phyloP scores from a whole-genome alignment of 352 stramenopile genomes.

The Pilasporangium apinafurcum region DNA sequence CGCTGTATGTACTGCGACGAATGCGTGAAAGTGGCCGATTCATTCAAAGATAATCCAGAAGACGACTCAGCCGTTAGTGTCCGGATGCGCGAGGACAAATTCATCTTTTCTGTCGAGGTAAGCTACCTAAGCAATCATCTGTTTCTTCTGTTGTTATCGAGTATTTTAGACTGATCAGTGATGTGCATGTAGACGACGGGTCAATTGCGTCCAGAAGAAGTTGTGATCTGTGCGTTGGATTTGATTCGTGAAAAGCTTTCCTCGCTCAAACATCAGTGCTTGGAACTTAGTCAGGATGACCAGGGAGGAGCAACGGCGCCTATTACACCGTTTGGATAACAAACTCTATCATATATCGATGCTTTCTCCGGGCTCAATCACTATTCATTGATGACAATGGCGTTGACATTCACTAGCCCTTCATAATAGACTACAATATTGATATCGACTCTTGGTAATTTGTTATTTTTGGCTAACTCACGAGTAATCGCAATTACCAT shows the following conservation, averaged over 20 bases:
- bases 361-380: no score
- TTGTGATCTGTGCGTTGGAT: conserved; percentile 83
- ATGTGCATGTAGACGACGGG: conserved; percentile 63
- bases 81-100: conserved; percentile 88
- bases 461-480: no score
- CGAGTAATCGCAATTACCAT: conserved; percentile 6
- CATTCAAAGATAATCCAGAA: conserved; percentile 93
- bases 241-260: conserved; percentile 84
- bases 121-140: not conserved
- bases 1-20: conserved; percentile 91
- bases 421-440: conserved; percentile 15
- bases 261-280: conserved; percentile 81
- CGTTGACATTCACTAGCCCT: no score
- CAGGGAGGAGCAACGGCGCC: conserved; percentile 36
- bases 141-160: not conserved
- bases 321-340: conserved; percentile 81
- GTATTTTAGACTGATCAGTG: no score
- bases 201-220: conserved; percentile 77
- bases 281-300: conserved; percentile 82
- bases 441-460: no score
- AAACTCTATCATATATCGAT: conserved; percentile 1
- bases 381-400: no score
- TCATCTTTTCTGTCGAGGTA: conserved; percentile 96
- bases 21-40: conserved; percentile 89
- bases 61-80: conserved; percentile 92